Evolutionary conservation across 2,329 filamentous ascomycete species (phyloP), one percentile per base, ranked within the genome.

Genomic region (Rutstroemia sp.): DNA sequence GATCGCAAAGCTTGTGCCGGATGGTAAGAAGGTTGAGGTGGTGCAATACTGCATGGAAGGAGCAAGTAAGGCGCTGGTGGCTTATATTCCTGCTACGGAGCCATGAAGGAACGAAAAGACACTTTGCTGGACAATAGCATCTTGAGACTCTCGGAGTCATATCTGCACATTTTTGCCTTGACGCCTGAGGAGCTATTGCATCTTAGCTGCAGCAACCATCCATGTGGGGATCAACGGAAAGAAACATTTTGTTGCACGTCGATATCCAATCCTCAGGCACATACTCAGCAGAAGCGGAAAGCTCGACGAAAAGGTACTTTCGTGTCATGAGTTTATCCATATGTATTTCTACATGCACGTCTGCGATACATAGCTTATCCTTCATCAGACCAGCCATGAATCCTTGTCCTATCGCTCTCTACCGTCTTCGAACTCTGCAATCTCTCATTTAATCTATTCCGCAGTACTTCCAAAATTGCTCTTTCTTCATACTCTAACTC

Each of bases 41-140:
- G 82, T 89, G 49, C 94, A 99, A 73, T 97, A 97, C 69, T 96
- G 92, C 68, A 89, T 95, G 75, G 79, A 88, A 64, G 90, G 91
- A 12, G 88, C 88, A 6, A 96, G 92, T 71, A 96, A 96, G 73
- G 88, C 86, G 54, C 72, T 86, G 70, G 82, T 84, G n/a, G 82
- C 79, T 30, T 86, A 83, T 64, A 73, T 85, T 21, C 80, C 80
- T 17, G 63, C 63, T n/a, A 48, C 51, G 5, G 27, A 52, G 40
- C 40, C 25, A 48, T 44, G 17, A 44, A 6, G 9, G 17, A 34
- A 34, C 4, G 10, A 12, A 9, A 34, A 34, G 10, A 12, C 30
- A 34, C 30, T 34, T 34, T 34, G 2, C 30, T 34, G 10, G 23
- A 47, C 19, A 9, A 10, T 16, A 27, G 9, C 16, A 25, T 16